Conservation (phyloP, 2,329 filamentous ascomycete genomes). For the Seiridium cupressi region DNA sequence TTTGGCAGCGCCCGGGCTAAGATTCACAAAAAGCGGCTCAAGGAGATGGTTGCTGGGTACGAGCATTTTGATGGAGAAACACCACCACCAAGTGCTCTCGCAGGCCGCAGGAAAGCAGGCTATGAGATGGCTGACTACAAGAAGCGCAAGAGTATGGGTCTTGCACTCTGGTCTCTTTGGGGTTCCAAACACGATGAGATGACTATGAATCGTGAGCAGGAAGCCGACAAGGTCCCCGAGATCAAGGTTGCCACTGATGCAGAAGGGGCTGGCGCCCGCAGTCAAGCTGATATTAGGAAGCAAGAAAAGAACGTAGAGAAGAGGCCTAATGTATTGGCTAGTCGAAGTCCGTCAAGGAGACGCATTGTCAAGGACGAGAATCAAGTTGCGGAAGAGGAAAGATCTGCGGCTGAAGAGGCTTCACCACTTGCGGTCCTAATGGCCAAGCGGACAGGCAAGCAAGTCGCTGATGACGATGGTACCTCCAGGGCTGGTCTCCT, state of each 20-base stretch:
- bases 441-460: slow-evolving; percentile 36
- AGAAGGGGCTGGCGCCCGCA: slow-evolving; percentile 41
- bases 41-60: slow-evolving; percentile 71
- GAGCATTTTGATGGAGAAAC: slow-evolving; percentile 69
- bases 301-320: slow-evolving; percentile 30
- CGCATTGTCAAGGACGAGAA: slow-evolving; percentile 50
- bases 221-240: slow-evolving; percentile 39
- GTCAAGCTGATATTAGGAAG: slow-evolving; percentile 37
- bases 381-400: slow-evolving; percentile 36
- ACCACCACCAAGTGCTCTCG: slow-evolving; percentile 82
- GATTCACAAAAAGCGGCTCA: slow-evolving; percentile 70
- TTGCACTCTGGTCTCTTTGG: slow-evolving; percentile 84
- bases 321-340: slow-evolving; percentile 13
- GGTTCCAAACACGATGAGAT: slow-evolving; percentile 84
- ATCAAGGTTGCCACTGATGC: slow-evolving; percentile 39
- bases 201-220: slow-evolving; percentile 60
- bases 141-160: slow-evolving; percentile 61
- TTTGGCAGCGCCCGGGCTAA: slow-evolving; percentile 68
- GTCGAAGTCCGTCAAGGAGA: slow-evolving; percentile 40
- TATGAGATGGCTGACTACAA: slow-evolving; percentile 48
- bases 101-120: slow-evolving; percentile 60
- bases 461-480: slow-evolving; percentile 28
- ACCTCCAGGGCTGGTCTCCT: slow-evolving; percentile 38
- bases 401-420: slow-evolving; percentile 29
- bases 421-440: slow-evolving; percentile 43